phyloP scores from a whole-genome alignment of 73 alveolate species.

The Durusdinium trenchii region DNA sequence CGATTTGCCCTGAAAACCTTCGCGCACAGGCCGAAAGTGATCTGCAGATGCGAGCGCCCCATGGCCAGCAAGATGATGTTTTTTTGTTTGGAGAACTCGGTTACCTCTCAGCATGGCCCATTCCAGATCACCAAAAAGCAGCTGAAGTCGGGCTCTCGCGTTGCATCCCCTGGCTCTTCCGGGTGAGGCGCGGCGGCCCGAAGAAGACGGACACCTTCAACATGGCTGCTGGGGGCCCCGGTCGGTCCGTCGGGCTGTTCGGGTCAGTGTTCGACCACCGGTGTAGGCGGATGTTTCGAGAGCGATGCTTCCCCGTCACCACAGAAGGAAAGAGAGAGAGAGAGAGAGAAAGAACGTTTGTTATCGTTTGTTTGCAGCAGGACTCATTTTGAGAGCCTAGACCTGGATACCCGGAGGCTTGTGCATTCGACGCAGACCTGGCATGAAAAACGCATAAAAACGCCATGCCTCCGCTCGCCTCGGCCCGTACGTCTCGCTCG shows the following conservation, averaged over 20 bases:
- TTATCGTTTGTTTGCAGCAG: no score
- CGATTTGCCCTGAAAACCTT: not conserved
- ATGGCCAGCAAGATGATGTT: not conserved
- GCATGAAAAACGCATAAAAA: no score
- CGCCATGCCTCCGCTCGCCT: no score
- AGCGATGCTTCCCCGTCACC: no score
- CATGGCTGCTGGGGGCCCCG: not conserved
- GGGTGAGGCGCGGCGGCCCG: slow-evolving; percentile 49
- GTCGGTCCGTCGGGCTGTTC: no score
- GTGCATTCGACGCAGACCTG: no score
- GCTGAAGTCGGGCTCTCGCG: not conserved
- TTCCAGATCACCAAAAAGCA: not conserved
- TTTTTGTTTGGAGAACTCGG: not conserved
- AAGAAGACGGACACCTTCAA: not conserved
- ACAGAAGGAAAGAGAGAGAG: no score
- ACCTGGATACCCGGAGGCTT: no score
- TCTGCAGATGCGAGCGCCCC: slow-evolving; percentile 66
- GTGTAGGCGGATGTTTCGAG: no score
- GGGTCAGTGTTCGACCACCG: no score
- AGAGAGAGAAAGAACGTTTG: no score
- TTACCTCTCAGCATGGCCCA: not conserved
- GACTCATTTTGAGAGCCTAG: no score
- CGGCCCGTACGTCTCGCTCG: not conserved
- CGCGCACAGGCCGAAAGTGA: slow-evolving; percentile 49
- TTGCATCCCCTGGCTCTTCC: not conserved